A percentile compares a stretch with the other conserved stretches of the same genome.
Evolutionary conservation across 768 basidiomycete genomes (phyloP).

Genomic region (Lactarius quietus): DNA sequence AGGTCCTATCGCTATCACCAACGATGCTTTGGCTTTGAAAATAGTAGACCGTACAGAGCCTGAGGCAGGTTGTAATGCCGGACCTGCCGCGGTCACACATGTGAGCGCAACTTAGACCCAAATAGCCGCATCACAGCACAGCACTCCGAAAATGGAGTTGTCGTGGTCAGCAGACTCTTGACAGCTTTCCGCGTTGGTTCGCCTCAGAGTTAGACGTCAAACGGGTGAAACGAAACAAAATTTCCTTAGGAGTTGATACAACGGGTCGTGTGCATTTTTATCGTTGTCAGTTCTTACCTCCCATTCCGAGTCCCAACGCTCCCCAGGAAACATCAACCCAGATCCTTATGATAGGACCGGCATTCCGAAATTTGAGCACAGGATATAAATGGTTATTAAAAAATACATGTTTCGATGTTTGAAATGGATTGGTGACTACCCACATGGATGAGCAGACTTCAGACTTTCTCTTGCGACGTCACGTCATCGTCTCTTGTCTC

Average conservation of each 20-base stretch:
- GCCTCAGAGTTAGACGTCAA: not conserved
- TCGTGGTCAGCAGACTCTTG: not conserved
- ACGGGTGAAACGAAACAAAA: not conserved
- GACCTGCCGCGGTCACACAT: not conserved
- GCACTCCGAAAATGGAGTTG: not conserved
- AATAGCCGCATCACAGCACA: too few species aligned
- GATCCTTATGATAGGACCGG: not conserved
- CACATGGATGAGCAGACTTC: not conserved
- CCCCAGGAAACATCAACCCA: not conserved
- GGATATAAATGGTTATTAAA: not conserved
- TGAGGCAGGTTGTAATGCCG: not conserved
- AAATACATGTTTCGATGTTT: not conserved
- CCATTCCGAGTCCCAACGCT: not conserved
- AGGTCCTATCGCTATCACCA: too few species aligned
- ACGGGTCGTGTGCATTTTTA: not conserved
- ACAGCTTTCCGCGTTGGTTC: not conserved
- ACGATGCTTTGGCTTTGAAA: not conserved
- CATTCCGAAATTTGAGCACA: not conserved
- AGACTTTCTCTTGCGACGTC: conserved; percentile 16
- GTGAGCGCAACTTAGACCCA: too few species aligned
- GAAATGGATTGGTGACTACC: not conserved
- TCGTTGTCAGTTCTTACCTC: not conserved
- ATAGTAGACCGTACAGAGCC: not conserved
- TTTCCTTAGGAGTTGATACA: conserved; percentile 1
- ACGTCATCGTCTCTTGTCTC: not conserved